phyloP scores from a whole-genome alignment of 2,329 filamentous ascomycete species.

The Fusarium goolgardi region DNA sequence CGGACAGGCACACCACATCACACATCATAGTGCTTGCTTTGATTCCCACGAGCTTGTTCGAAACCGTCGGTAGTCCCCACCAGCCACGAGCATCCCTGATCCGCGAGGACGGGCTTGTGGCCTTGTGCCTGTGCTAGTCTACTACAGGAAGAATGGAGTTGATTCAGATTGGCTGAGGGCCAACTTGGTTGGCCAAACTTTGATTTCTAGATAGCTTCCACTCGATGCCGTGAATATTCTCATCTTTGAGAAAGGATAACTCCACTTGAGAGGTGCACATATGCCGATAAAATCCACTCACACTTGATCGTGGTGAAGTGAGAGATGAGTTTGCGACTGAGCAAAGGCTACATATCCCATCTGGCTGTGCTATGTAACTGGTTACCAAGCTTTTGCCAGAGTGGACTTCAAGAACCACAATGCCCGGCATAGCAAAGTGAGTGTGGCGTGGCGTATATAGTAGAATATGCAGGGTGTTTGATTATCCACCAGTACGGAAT shows the following conservation, averaged over 20 bases:
- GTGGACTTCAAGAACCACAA: not conserved
- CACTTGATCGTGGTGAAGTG: conserved; percentile 37
- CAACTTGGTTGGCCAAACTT: conserved; percentile 24
- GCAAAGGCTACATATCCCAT: conserved; percentile 1
- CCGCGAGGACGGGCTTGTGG: conserved; percentile 31
- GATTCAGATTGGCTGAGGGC: conserved; percentile 34
- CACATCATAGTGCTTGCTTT: conserved; percentile 25
- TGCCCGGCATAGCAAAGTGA: not conserved
- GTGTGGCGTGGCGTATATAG: not conserved
- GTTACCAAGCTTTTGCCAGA: not conserved
- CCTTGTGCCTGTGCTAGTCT: conserved; percentile 36
- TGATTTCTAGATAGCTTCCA: conserved; percentile 42
- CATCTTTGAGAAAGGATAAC: conserved; percentile 24
- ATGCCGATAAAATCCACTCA: conserved; percentile 35
- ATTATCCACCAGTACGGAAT: not conserved
- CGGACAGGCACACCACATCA: conserved; percentile 26
- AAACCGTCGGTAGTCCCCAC: conserved; percentile 38
- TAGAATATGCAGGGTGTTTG: not conserved
- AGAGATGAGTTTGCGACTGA: conserved; percentile 30
- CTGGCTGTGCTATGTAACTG: conserved; percentile 5
- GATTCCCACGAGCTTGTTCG: conserved; percentile 19
- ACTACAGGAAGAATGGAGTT: conserved; percentile 18
- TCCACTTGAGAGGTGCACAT: conserved; percentile 28
- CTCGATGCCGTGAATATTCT: conserved; percentile 27
- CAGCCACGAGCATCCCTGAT: conserved; percentile 33